Percentiles rank a stretch among this genome's conserved stretches.
Evolutionary conservation across 805 yeast species (phyloP).

Genomic region (Wickerhamomyces kurtzmanii): DNA sequence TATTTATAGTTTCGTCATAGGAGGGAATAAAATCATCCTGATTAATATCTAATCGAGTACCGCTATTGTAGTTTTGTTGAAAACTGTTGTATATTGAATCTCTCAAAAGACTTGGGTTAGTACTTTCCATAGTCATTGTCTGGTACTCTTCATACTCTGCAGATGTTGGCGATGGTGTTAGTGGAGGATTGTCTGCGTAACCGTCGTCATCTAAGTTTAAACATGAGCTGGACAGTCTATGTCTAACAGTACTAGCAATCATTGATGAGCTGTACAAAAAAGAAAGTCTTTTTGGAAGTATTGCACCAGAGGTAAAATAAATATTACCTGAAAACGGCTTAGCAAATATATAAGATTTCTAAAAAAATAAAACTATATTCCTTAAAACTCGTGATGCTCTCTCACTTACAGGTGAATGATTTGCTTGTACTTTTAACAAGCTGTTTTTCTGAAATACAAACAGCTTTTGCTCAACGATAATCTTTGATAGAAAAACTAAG

Average conservation of each 20-base stretch:
- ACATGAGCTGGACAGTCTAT: conserved; percentile 1
- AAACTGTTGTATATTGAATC: background rate
- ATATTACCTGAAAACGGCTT: no score
- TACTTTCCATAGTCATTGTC: conserved; percentile 2
- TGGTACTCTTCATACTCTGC: conserved; percentile 14
- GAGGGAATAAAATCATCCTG: conserved; percentile 2
- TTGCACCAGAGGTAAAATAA: no score
- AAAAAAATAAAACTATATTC: no score
- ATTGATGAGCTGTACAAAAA: no score
- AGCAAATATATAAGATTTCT: no score
- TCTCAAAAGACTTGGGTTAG: conserved; percentile 1
- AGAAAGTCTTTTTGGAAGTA: no score
- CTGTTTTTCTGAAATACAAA: no score
- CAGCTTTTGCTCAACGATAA: no score
- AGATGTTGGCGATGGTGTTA: conserved; percentile 19
- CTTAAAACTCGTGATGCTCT: no score
- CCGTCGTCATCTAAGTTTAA: conserved; percentile 12
- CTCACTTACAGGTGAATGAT: no score
- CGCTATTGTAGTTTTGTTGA: background rate
- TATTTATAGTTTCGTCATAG: conserved; percentile 3
- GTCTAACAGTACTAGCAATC: conserved; percentile 2
- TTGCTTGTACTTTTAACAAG: no score
- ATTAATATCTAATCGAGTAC: background rate
- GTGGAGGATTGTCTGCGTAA: conserved; percentile 32
- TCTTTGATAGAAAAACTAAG: no score